A percentile compares a stretch with the other conserved stretches of the same genome.
These are phyloP conservation scores for Phytopythium helicoides DNA, from an alignment of 352 stramenopile species.

Conservation along the genomic window DNA sequence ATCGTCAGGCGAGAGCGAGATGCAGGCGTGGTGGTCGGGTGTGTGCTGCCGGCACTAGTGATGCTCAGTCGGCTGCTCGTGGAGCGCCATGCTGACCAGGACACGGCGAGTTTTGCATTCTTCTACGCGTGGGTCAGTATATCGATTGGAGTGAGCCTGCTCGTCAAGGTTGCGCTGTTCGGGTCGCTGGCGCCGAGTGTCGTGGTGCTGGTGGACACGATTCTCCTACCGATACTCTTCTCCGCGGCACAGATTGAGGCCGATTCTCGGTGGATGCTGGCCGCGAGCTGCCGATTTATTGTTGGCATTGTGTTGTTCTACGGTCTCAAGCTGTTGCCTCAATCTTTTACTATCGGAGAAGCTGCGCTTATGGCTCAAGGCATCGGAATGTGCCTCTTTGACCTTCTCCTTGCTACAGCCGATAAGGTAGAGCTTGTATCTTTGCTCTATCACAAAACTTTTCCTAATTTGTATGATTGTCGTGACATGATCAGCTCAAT, in stretches of 20 bases:
- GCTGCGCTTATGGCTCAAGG: conserved; percentile 63
- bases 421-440: conserved; percentile 25
- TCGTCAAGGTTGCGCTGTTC: conserved; percentile 45
- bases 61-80: conserved; percentile 53
- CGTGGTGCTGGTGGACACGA: conserved; percentile 34
- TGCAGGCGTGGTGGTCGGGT: conserved; percentile 53
- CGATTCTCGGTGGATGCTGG: conserved; percentile 30
- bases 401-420: conserved; percentile 45
- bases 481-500: conserved; percentile 14
- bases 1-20: conserved; percentile 58
- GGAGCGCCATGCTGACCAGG: conserved; percentile 20
- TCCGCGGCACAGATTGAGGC: conserved; percentile 26
- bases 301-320: conserved; percentile 35
- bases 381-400: conserved; percentile 43
- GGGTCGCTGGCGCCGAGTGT: conserved; percentile 30
- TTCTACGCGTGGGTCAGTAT: conserved; percentile 59
- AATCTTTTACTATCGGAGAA: conserved; percentile 78
- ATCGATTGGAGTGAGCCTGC: conserved; percentile 39
- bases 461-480: background rate
- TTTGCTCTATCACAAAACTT: background rate
- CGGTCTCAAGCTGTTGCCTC: conserved; percentile 38
- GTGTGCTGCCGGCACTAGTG: conserved; percentile 52
- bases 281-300: conserved; percentile 26
- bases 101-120: conserved; percentile 35
- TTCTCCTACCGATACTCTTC: conserved; percentile 31